Evolutionary conservation across 768 basidiomycete species (phyloP), one percentile per base, ranked within the genome.

Genomic region (Leucocoprinus sp.): DNA sequence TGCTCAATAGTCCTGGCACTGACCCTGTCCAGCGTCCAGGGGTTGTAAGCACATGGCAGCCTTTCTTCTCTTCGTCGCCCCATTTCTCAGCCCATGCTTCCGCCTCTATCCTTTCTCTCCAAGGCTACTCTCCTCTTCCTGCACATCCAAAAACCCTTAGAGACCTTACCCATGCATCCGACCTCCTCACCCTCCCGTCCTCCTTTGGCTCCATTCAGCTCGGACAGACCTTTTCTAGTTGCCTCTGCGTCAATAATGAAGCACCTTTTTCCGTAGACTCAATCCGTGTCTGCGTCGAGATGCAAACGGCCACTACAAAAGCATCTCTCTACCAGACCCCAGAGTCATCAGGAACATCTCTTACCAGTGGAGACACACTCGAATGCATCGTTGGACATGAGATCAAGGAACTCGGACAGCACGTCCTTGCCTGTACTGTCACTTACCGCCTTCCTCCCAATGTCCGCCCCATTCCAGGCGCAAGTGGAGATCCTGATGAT

Each of bases 351-450:
- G 68, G 68, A 2, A 60, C 69, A 28, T 62, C 57, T 18, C 64
- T 95, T 39, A 43, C 60, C 0, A 68, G 72, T 2, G 77, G 79
- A 18, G 77, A 80, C 55, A 77, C 77, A 0, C 55, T 88, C 24
- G 83, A 89, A 58, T 66, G 70, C 34, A 65, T 86, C 12, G 82
- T 91, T 1, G 71, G 79, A 50, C 86, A 90, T 56, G 93, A 97
- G 65, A 87, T 96, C 53, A 96, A 96, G 63, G 93, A 97, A 58
- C 70, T 95, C 15, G 92, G 91, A 0, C 81, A 90, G 57, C 92
- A 95, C 60, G 87, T 93, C 8, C 67, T 97, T 29, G 87, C 81
- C 2, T 92, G 90, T 56, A 80, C 80, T 5, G 86, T 95, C 21
- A 75, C 76, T 18, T 96, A 95, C 68, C 80, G 76, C n/a, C 69